Percentiles rank a stretch among this genome's conserved stretches.
Conservation (phyloP, 306 rosid species). For the Cicer judaicum region DNA sequence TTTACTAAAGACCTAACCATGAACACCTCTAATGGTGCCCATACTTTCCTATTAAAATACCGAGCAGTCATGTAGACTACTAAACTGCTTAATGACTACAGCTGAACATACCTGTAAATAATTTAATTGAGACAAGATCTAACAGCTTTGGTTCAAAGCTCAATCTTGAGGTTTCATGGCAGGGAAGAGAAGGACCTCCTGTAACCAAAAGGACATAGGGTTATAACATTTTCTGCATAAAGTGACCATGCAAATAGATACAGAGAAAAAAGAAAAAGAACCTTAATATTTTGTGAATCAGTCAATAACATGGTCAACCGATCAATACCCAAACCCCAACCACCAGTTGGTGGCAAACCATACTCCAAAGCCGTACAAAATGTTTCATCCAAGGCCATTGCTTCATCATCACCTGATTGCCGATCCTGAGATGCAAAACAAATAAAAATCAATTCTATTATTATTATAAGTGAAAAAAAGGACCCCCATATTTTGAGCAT, state of each 20-base stretch:
- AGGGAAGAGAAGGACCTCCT: conserved; percentile 97
- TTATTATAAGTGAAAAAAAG: neutral
- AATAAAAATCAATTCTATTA: neutral
- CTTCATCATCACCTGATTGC: conserved; percentile 96
- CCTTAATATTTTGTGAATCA: conserved; percentile 94
- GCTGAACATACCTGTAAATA: conserved; percentile 2
- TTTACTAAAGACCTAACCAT: neutral
- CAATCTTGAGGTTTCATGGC: conserved; percentile 92
- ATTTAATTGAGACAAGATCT: neutral
- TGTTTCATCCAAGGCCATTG: conserved; percentile 90
- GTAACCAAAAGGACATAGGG: conserved; percentile 43
- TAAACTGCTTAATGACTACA: neutral
- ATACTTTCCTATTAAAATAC: neutral
- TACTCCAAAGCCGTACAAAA: conserved; percentile 90
- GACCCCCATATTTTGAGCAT: neutral
- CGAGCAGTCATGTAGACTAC: neutral
- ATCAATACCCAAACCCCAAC: conserved; percentile 98
- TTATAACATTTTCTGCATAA: conserved; percentile 3
- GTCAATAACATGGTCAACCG: conserved; percentile 80
- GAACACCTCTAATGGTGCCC: neutral
- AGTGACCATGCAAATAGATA: neutral
- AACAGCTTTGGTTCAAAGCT: conserved; percentile 49
- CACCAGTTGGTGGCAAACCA: conserved; percentile 96
- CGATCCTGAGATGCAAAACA: conserved; percentile 67
- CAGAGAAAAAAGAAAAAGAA: conserved; percentile 42